Evolutionary conservation across 371 early-diverging fungal genomes (phyloP).

Genomic region (Mucor circinelloides): DNA sequence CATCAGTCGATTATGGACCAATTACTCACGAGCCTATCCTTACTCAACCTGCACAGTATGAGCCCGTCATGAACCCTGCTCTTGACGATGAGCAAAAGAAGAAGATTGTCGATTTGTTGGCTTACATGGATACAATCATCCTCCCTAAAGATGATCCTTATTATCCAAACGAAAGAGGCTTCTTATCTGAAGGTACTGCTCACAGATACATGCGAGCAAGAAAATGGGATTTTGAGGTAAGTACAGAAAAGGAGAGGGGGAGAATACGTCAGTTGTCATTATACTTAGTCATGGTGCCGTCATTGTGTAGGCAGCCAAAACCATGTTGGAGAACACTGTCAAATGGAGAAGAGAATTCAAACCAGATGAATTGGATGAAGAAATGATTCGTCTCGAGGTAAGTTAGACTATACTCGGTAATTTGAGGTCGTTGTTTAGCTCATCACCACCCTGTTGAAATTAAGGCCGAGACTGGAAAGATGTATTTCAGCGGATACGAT

Average conservation of each 20-base stretch:
- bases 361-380: slow-evolving; percentile 68
- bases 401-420: background rate
- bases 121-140: slow-evolving; percentile 48
- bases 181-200: slow-evolving; percentile 53
- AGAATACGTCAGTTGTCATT: background rate
- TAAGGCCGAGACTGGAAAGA: slow-evolving; percentile 73
- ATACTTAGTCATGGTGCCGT: background rate
- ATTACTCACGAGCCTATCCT: slow-evolving; percentile 24
- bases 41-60: slow-evolving; percentile 20
- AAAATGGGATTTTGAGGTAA: slow-evolving; percentile 59
- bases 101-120: slow-evolving; percentile 44
- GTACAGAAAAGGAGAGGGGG: background rate
- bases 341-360: slow-evolving; percentile 73
- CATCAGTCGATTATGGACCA: slow-evolving; percentile 17
- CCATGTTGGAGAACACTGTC: slow-evolving; percentile 65
- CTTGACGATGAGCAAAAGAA: slow-evolving; percentile 47
- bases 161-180: slow-evolving; percentile 43
- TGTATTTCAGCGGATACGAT: slow-evolving; percentile 73
- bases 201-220: slow-evolving; percentile 74
- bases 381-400: slow-evolving; percentile 52
- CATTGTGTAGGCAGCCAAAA: slow-evolving; percentile 43
- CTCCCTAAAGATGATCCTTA: slow-evolving; percentile 45
- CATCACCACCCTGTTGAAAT: background rate
- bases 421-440: background rate
- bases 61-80: slow-evolving; percentile 26